Evolutionary conservation across 306 rosid species (phyloP), one percentile per base, ranked within the genome.

Genomic region (Cucurbita maxima): DNA sequence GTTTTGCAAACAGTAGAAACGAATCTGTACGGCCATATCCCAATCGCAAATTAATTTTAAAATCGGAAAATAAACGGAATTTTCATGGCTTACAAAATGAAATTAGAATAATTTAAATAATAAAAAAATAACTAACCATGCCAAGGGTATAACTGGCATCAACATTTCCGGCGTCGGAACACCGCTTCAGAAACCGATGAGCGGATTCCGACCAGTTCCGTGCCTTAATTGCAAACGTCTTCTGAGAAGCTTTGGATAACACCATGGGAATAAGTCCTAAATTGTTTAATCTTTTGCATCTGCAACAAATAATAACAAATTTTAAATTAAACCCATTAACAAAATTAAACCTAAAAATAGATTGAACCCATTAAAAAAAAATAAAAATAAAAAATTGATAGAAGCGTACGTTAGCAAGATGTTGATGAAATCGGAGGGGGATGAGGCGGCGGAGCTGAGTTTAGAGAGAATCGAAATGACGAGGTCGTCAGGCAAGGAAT

Each of bases 61-160:
- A 30, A 4, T 4, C 0, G 18, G 3, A 25, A 22, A 58, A 5
- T 58, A 20, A 57, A 56, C 14, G 8, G 70, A 63, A 63, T 63
- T 30, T 63, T n/a, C 1, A 62, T 64, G 0, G 9, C 71, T 64
- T 64, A 4, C 16, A 18, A 41, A 41, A 41, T 41, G 36, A 30
- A 56, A 67, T 22, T 45, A 19, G 41, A 66, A 66, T 66, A 66
- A 25, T 0, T 22, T 22, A 22, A 22, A 37, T 37, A 37, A 37
- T 2, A 40, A 40, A 5, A 61, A 40, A 63, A 16, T 22, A 51
- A 82, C 96, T 80, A 2, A 93, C 98, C 98, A 93, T 90, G 86
- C 98, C 98, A 10, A 93, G 88, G 72, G 94, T 87, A 72, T 90
- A 93, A 77, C 90, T 87, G 4, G 98, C 98, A 70, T 88, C 97